Evolutionary conservation across 73 alveolate species (phyloP), one percentile per base, ranked within the genome.

Genomic region (Paramecium caudatum): DNA sequence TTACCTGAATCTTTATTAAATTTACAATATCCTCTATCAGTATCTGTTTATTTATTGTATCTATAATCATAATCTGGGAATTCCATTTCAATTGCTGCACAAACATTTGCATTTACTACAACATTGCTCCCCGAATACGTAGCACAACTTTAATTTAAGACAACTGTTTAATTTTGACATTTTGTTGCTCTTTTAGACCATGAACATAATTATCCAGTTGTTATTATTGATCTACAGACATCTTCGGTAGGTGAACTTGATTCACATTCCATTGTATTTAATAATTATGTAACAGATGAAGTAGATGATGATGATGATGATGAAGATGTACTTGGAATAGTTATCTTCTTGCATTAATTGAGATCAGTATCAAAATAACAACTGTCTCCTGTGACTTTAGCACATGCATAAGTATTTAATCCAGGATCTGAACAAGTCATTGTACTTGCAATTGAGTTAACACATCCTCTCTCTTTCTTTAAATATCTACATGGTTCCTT

Each of bases 1-100:
- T 25, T 37, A 4, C 45, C 34, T 6, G 65, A 2, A 8, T 34
- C 87, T 6, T 32, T n/a, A 32, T 32, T 41, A 41, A 23, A 70
- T 70, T 70, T 16, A 3, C 87, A 70, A 16, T 70, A 70, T 0
- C 87, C 87, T 70, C 41, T 49, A 7, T 49, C 70, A 19, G 25
- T 36, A 49, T 49, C 70, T 21, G 39, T 49, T 7, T 49, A 21
- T 21, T 16, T 37, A 16, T 37, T 45, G 0, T 27, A 3, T 70
- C 87, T 16, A 5, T 5, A 34, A 34, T 32, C 87, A 2, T 37
- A 37, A 70, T 41, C 87, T 34, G 87, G 87, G 37, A 70, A 19
- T 12, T 70, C 62, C 87, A 70, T 70, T 16, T 37, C 61, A 13
- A 70, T 37, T 37, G 87, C 87, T 10, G 87, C 45, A 62, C 82